Conservation (phyloP, 371 early-diverging fungal species). For the Mucor circinelloides region DNA sequence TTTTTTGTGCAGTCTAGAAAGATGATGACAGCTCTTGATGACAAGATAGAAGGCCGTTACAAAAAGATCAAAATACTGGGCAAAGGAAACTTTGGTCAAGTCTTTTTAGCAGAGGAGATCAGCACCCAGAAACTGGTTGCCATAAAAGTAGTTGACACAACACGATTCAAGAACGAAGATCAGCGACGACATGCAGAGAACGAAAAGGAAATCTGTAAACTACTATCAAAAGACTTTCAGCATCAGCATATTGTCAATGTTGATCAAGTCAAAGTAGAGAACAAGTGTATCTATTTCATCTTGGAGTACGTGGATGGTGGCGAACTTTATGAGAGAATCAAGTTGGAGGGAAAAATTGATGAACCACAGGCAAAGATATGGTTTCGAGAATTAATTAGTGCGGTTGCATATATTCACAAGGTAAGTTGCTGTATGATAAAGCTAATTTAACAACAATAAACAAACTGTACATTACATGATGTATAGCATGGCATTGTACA, state of each 20-base stretch:
- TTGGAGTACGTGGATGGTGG: slow-evolving; percentile 97
- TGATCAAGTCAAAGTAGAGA: slow-evolving; percentile 80
- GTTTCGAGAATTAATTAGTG: slow-evolving; percentile 95
- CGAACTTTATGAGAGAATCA: slow-evolving; percentile 94
- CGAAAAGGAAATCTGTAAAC: slow-evolving; percentile 54
- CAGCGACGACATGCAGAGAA: slow-evolving; percentile 83
- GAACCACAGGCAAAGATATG: slow-evolving; percentile 89
- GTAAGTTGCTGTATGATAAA: slow-evolving; percentile 5
- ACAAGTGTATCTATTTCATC: slow-evolving; percentile 82
- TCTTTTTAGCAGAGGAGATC: slow-evolving; percentile 77
- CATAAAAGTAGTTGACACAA: slow-evolving; percentile 84
- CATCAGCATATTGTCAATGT: slow-evolving; percentile 75
- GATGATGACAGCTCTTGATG: neutral
- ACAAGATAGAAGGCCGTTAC: slow-evolving; percentile 7
- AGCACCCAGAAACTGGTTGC: slow-evolving; percentile 60
- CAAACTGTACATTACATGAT: neutral
- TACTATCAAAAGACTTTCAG: slow-evolving; percentile 32
- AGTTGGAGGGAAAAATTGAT: slow-evolving; percentile 78
- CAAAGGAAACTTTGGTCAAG: slow-evolving; percentile 96
- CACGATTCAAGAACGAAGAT: slow-evolving; percentile 96
- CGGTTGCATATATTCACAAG: slow-evolving; percentile 88
- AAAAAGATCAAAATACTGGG: slow-evolving; percentile 52
- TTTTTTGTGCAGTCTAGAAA: neutral
- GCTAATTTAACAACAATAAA: neutral
- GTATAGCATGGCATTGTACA: slow-evolving; percentile 70